A percentile compares a stretch with the other conserved stretches of the same genome.
These are phyloP conservation scores for Boletus reticulatus DNA, from an alignment of 768 basidiomycete genomes.

Conservation along the genomic window DNA sequence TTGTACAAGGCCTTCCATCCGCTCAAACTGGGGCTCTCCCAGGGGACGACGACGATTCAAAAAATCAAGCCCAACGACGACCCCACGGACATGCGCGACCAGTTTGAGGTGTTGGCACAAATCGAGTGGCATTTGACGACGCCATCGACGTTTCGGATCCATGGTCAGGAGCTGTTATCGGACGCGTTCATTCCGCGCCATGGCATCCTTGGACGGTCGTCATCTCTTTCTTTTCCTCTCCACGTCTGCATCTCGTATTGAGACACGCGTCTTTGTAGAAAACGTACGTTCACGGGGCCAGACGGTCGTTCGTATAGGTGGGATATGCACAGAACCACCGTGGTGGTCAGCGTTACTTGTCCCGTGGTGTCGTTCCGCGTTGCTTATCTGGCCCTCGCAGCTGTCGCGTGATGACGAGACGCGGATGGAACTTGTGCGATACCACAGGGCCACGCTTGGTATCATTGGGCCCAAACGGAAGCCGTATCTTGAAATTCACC, in stretches of 20 bases:
- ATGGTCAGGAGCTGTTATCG: neutral
- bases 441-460: neutral
- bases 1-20: neutral
- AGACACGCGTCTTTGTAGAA: neutral
- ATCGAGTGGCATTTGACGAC: neutral
- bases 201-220: neutral
- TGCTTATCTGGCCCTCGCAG: neutral
- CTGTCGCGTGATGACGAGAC: neutral
- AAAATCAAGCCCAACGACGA: constrained; percentile 22
- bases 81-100: constrained; percentile 23
- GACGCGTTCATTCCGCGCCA: neutral
- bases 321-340: constrained; percentile 2
- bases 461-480: neutral
- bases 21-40: neutral
- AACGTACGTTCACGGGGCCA: constrained; percentile 21
- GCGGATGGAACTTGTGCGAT: neutral
- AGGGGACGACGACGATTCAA: constrained; percentile 21
- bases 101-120: constrained; percentile 16
- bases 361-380: neutral
- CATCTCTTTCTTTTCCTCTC: neutral
- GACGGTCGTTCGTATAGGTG: constrained; percentile 28
- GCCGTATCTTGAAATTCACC: neutral
- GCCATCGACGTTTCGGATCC: neutral
- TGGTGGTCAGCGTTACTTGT: neutral
- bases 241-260: neutral